phyloP scores from a whole-genome alignment of 139 green algal species.

The Chlorella ohadii region DNA sequence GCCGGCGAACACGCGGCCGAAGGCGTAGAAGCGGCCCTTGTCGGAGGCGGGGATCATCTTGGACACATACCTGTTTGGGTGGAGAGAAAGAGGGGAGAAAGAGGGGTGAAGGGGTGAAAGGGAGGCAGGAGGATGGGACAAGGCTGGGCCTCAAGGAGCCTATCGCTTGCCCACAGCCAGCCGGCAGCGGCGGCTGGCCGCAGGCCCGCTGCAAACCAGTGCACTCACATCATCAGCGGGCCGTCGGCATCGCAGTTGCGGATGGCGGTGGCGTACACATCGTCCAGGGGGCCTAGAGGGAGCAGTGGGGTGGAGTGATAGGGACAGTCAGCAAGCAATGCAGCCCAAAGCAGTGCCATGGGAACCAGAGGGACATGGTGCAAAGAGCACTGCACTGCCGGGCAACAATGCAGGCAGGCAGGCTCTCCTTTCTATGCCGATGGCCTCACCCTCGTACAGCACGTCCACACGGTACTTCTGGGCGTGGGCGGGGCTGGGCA shows the following conservation, averaged over 20 bases:
- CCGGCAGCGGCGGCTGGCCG: too few relatives aligned
- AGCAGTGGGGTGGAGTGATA: conserved; percentile 46
- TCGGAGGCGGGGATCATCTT: conserved; percentile 99
- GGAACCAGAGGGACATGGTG: too few relatives aligned
- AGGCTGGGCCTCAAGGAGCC: too few relatives aligned
- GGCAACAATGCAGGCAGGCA: too few relatives aligned
- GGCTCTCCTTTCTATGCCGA: too few relatives aligned
- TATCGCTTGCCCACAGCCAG: too few relatives aligned
- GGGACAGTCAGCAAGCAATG: too few relatives aligned
- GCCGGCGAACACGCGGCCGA: conserved; percentile 97
- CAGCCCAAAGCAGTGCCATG: too few relatives aligned
- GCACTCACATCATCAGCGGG: conserved; percentile 92
- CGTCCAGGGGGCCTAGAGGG: conserved; percentile 89
- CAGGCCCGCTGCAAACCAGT: too few relatives aligned
- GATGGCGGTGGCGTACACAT: conserved; percentile 93
- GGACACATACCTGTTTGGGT: conserved; percentile 84
- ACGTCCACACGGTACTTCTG: conserved; percentile 98
- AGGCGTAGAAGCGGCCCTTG: conserved; percentile 99
- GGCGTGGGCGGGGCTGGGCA: conserved; percentile 83
- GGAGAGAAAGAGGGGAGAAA: neutral
- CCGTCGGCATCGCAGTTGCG: conserved; percentile 95
- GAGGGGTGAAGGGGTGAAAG: neutral
- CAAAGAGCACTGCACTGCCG: too few relatives aligned
- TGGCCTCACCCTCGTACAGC: conserved; percentile 88
- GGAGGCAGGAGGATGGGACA: too few relatives aligned